phyloP scores from a whole-genome alignment of 768 basidiomycete species.

The Macrolepiota dolichaula region DNA sequence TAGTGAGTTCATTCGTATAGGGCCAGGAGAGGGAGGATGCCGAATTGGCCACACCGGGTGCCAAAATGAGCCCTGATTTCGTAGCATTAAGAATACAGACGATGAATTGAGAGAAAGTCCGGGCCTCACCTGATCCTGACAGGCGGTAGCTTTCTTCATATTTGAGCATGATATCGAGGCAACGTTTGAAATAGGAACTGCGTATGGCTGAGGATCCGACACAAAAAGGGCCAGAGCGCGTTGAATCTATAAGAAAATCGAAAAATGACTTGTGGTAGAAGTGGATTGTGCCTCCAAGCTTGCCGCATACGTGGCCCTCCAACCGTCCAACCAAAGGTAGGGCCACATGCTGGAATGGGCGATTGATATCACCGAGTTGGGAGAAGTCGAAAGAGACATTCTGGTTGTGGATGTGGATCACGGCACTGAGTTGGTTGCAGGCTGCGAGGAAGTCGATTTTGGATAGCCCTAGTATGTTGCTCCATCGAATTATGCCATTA shows the following conservation, averaged over 20 bases:
- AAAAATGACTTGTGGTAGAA: constrained; percentile 7
- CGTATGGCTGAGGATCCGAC: not conserved
- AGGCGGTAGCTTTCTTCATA: not conserved
- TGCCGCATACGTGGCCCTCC: not conserved
- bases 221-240: not conserved
- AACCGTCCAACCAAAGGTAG: not conserved
- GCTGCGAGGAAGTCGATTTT: not conserved
- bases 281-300: not conserved
- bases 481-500: not conserved
- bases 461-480: not conserved
- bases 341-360: not conserved
- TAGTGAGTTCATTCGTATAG: not conserved
- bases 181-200: not conserved
- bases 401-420: not conserved
- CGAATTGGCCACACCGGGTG: not conserved
- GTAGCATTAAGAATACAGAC: not conserved
- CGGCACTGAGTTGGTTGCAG: not conserved
- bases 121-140: not conserved
- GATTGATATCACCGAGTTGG: not conserved
- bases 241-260: not conserved
- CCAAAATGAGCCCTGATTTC: not conserved
- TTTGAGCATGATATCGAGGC: not conserved
- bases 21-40: not conserved
- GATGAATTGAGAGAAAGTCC: not conserved
- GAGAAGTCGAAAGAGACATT: not conserved